Evolutionary conservation across 225 moss, liverwort and hornwort genomes (phyloP), one percentile per base, ranked within the genome.

Genomic region (Sphagnum tenellum): DNA sequence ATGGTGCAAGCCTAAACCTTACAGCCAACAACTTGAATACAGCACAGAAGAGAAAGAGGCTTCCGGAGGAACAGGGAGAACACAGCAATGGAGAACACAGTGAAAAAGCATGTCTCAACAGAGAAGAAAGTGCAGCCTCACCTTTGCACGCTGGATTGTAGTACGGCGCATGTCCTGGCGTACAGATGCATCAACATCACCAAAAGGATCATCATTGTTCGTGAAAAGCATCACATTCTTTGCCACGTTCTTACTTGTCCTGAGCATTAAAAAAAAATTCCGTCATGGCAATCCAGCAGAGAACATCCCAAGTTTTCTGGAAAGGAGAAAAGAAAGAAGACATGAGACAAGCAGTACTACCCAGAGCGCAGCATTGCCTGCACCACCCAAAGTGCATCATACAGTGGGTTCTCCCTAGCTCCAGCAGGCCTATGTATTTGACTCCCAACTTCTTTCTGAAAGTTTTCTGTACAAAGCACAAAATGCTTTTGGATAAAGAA

Each of bases 321-420:
- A 29, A 29, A 29, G 29, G 29, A 29, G 29, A 29, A 29, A 29
- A 29, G 0, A 29, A 29, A 29, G 29, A 29, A 29, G 29, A 29
- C 29, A 29, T 29, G 1, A 60, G 12, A 50, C 8, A 45, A 11
- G 48, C 12, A 49, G 10, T 58, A 11, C 45, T 85, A 98, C 96
- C 98, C 89, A 60, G 94, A 90, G 55, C 98, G 98, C 69, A 98
- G 92, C 90, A 98, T 90, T 66, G 82, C 89, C 81, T 89, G 89
- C 55, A 83, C 86, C 62, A 93, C 93, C 98, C 98, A 98, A 55
- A 98, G 75, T 11, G 90, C 93, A 81, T 98, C 93, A 75, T 84
- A 82, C 62, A 98, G 82, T 64, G 87, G 84, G 70, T 90, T 83
- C 77, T 93, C 93, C 57, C 74, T 82, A 64, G 81, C 78, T 74